phyloP scores from a whole-genome alignment of 2,329 filamentous ascomycete species.

The Botrytis squamosa region DNA sequence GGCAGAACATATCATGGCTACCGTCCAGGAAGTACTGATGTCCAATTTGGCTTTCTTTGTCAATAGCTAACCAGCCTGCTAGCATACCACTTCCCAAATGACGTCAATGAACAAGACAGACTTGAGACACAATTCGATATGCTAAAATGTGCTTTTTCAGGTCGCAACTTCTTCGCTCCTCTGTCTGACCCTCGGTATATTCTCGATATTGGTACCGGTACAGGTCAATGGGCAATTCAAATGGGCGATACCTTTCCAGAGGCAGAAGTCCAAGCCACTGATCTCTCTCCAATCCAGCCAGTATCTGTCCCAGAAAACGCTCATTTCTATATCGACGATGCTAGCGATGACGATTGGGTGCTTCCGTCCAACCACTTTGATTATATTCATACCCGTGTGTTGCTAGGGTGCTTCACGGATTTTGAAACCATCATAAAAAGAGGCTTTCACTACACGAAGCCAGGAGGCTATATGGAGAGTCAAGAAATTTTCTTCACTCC shows the following conservation, averaged over 20 bases:
- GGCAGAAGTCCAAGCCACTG: constrained; percentile 59
- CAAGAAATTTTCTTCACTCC: constrained; percentile 46
- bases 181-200: constrained; percentile 40
- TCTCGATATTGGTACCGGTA: constrained; percentile 48
- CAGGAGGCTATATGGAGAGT: constrained; percentile 39
- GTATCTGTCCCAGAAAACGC: constrained; percentile 68
- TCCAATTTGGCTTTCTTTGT: not conserved
- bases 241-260: constrained; percentile 61
- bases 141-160: constrained; percentile 40
- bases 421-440: constrained; percentile 54
- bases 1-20: constrained; percentile 33
- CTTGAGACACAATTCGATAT: constrained; percentile 51
- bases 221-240: constrained; percentile 60
- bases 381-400: constrained; percentile 54
- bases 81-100: constrained; percentile 45
- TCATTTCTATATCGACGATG: constrained; percentile 60
- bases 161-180: constrained; percentile 45
- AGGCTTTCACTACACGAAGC: constrained; percentile 43
- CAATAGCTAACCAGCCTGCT: constrained; percentile 2
- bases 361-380: constrained; percentile 52
- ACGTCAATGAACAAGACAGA: constrained; percentile 50
- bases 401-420: constrained; percentile 33
- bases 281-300: constrained; percentile 68
- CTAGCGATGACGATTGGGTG: constrained; percentile 44
- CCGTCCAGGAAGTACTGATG: constrained; percentile 16